Evolutionary conservation across 257 asterid genomes (phyloP).

Genomic region (Primulina eburnea): DNA sequence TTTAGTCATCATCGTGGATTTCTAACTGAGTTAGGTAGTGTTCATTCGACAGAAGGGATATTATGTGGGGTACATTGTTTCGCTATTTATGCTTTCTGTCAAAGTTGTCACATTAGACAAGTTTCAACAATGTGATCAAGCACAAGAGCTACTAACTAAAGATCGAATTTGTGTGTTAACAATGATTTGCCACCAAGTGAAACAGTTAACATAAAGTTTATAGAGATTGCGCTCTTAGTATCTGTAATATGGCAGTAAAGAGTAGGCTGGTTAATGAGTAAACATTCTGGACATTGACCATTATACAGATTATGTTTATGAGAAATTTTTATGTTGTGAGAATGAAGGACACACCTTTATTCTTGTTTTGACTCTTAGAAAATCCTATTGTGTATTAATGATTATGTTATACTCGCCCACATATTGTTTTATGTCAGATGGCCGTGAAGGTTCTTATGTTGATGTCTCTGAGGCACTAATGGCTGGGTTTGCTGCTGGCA

Average conservation of each 20-base stretch:
- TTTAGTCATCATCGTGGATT: conserved; percentile 1
- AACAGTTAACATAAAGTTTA: background rate
- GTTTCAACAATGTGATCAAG: conserved; percentile 1
- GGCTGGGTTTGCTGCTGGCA: conserved; percentile 86
- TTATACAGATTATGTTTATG: background rate
- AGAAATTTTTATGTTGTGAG: background rate
- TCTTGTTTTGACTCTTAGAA: background rate
- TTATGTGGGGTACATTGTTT: background rate
- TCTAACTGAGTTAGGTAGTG: background rate
- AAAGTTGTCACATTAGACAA: background rate
- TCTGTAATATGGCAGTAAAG: conserved; percentile 3
- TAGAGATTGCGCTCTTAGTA: background rate
- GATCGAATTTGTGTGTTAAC: background rate
- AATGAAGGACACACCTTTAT: background rate
- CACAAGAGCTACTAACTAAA: background rate
- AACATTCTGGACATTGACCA: background rate
- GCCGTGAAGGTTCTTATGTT: conserved; percentile 47
- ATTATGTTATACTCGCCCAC: conserved; percentile 19
- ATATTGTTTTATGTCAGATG: conserved; percentile 49
- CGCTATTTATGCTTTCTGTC: background rate
- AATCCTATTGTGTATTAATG: background rate
- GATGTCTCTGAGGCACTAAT: conserved; percentile 69
- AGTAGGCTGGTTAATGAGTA: background rate
- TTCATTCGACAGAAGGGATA: background rate
- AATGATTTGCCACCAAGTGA: background rate